Evolutionary conservation across 352 stramenopile genomes (phyloP).

Genomic region (Detonula confervacea): DNA sequence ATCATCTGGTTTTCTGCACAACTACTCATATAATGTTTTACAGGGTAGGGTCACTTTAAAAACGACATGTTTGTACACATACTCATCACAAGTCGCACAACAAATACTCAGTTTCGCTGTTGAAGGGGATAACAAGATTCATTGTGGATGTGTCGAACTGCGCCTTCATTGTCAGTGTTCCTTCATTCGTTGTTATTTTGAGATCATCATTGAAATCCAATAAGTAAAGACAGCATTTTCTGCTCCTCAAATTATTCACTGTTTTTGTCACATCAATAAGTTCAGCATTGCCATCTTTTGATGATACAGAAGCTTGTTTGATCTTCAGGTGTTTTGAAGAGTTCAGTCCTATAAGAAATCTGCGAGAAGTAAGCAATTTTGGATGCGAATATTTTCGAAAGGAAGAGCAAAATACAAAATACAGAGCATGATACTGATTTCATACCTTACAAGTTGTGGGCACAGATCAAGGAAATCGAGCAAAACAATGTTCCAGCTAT

Average conservation of each 20-base stretch:
- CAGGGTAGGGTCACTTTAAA: too few species aligned
- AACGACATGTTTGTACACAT: too few species aligned
- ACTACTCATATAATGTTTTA: too few species aligned
- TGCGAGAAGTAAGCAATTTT: background rate
- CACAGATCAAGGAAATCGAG: constrained; percentile 71
- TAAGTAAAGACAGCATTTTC: constrained; percentile 55
- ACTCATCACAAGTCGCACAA: constrained; percentile 21
- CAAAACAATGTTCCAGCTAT: constrained; percentile 66
- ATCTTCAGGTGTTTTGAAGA: constrained; percentile 59
- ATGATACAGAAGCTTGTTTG: constrained; percentile 47
- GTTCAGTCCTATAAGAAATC: constrained; percentile 69
- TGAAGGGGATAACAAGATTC: constrained; percentile 24
- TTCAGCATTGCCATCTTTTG: constrained; percentile 31
- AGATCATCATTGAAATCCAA: constrained; percentile 40
- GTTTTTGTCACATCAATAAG: constrained; percentile 57
- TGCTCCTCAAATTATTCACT: constrained; percentile 49
- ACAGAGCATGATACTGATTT: too few species aligned
- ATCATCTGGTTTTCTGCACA: too few species aligned
- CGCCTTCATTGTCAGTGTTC: constrained; percentile 9
- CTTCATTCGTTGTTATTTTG: constrained; percentile 25
- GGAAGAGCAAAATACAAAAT: background rate
- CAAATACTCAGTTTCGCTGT: constrained; percentile 24
- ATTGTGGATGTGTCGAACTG: constrained; percentile 29
- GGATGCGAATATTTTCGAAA: constrained; percentile 1
- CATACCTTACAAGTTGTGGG: constrained; percentile 53